These are phyloP conservation scores for Brassica incana DNA, from an alignment of 345 rosid species.

Conservation along the genomic window DNA sequence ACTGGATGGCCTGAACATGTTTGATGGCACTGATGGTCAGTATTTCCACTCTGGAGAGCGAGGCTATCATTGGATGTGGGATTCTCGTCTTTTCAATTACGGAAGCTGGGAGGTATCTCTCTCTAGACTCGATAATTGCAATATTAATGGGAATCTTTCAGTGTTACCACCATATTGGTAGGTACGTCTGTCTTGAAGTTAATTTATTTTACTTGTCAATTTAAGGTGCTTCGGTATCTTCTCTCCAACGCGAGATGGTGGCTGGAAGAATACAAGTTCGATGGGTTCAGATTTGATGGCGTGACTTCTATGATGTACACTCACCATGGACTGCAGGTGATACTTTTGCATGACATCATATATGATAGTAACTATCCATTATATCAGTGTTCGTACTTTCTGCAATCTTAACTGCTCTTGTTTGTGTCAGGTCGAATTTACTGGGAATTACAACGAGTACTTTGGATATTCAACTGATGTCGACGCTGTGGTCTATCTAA, in stretches of 20 bases:
- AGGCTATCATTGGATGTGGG: constrained; percentile 99
- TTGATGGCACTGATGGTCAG: constrained; percentile 92
- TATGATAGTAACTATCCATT: background rate
- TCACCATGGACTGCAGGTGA: constrained; percentile 91
- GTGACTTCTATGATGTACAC: constrained; percentile 99
- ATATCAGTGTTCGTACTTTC: background rate
- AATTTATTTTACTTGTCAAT: constrained; percentile 1
- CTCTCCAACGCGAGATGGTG: constrained; percentile 99
- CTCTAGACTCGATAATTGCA: constrained; percentile 1
- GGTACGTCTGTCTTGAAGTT: background rate
- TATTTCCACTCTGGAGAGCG: constrained; percentile 85
- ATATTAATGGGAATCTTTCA: constrained; percentile 13
- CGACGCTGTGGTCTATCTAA: constrained; percentile 85
- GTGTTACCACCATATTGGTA: constrained; percentile 17
- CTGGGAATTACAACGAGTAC: constrained; percentile 89
- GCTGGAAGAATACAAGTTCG: constrained; percentile 93
- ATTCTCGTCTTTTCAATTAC: constrained; percentile 94
- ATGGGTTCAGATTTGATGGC: constrained; percentile 97
- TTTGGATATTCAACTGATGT: constrained; percentile 91
- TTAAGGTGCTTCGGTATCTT: constrained; percentile 85
- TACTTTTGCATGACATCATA: background rate
- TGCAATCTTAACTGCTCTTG: constrained; percentile 16
- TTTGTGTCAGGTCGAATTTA: constrained; percentile 65
- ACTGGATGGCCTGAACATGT: constrained; percentile 93
- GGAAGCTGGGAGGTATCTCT: constrained; percentile 92